Percentiles rank a stretch among this genome's conserved stretches.
These are phyloP conservation scores for Paecilomyces fulvus DNA, from an alignment of 2,329 filamentous ascomycete species.

Conservation along the genomic window DNA sequence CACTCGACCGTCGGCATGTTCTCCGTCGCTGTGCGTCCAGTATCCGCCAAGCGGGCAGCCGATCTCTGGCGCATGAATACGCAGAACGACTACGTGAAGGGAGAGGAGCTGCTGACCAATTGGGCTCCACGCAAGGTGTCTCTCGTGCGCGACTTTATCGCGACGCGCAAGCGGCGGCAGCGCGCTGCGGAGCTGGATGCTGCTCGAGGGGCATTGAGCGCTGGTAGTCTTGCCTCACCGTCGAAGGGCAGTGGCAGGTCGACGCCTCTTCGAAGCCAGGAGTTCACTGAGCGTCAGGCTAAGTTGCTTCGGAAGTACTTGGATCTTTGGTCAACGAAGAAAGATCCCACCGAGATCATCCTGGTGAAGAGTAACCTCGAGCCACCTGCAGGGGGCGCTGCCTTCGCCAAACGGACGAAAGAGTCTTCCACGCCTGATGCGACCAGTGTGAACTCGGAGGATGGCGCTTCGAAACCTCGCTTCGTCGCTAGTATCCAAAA, in stretches of 20 bases:
- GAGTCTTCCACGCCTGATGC: slow-evolving; percentile 14
- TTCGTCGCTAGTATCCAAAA: slow-evolving; percentile 69
- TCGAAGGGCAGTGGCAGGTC: slow-evolving; percentile 25
- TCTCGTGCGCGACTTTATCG: slow-evolving; percentile 78
- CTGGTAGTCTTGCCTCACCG: slow-evolving; percentile 30
- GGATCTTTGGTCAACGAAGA: slow-evolving; percentile 34
- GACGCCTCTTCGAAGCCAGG: slow-evolving; percentile 26
- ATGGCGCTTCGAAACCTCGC: slow-evolving; percentile 45
- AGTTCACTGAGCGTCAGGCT: slow-evolving; percentile 28
- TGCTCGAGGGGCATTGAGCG: slow-evolving; percentile 36
- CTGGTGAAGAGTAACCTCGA: slow-evolving; percentile 38
- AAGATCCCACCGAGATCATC: slow-evolving; percentile 33
- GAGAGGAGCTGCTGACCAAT: slow-evolving; percentile 73
- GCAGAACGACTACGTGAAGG: slow-evolving; percentile 89
- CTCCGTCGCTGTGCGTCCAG: slow-evolving; percentile 74
- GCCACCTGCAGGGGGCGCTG: slow-evolving; percentile 31
- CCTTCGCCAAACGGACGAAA: slow-evolving; percentile 17
- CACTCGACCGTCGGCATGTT: slow-evolving; percentile 83
- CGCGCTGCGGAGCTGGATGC: slow-evolving; percentile 74
- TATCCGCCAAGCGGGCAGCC: slow-evolving; percentile 80
- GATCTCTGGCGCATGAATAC: slow-evolving; percentile 97
- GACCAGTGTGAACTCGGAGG: slow-evolving; percentile 20
- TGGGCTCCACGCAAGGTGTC: slow-evolving; percentile 90
- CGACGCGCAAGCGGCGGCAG: slow-evolving; percentile 61
- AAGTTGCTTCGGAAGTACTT: slow-evolving; percentile 35